Conservation (phyloP, 805 yeast genomes). For the Metschnikowia kunwiensis region DNA sequence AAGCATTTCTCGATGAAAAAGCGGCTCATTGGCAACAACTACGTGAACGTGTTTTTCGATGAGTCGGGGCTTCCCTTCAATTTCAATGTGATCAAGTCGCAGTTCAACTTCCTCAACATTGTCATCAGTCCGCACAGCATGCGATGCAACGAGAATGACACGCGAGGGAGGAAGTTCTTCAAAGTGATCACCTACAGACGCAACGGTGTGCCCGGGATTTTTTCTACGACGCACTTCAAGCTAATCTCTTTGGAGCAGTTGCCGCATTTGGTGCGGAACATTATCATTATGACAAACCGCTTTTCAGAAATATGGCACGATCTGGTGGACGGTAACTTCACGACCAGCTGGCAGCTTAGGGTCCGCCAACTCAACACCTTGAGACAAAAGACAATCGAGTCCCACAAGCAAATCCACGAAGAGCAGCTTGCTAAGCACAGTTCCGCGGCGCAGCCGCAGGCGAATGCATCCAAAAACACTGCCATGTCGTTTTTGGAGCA, state of each 20-base stretch:
- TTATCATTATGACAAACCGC: conserved; percentile 62
- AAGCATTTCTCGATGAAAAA: conserved; percentile 55
- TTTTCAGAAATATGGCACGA: conserved; percentile 77
- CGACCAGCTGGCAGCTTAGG: conserved; percentile 67
- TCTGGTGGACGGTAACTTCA: conserved; percentile 44
- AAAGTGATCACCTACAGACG: conserved; percentile 63
- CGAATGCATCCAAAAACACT: conserved; percentile 15
- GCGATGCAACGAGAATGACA: conserved; percentile 3
- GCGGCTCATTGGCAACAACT: conserved; percentile 83
- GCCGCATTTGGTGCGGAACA: conserved; percentile 62
- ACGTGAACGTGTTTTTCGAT: conserved; percentile 76
- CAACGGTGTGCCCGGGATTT: conserved; percentile 70
- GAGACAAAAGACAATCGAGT: conserved; percentile 26
- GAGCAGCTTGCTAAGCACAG: conserved; percentile 17
- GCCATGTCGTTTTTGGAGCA: conserved; percentile 35
- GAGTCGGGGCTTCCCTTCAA: conserved; percentile 66
- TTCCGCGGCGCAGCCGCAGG: background rate
- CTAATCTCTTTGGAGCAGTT: conserved; percentile 58
- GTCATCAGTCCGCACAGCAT: conserved; percentile 64
- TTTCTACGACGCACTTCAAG: conserved; percentile 75
- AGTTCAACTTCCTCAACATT: conserved; percentile 78
- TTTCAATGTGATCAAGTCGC: conserved; percentile 68
- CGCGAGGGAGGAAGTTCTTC: conserved; percentile 33
- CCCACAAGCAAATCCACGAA: conserved; percentile 27
- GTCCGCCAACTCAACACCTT: conserved; percentile 48